phyloP scores from a whole-genome alignment of 345 rosid genomes.

The Aegle marmelos region DNA sequence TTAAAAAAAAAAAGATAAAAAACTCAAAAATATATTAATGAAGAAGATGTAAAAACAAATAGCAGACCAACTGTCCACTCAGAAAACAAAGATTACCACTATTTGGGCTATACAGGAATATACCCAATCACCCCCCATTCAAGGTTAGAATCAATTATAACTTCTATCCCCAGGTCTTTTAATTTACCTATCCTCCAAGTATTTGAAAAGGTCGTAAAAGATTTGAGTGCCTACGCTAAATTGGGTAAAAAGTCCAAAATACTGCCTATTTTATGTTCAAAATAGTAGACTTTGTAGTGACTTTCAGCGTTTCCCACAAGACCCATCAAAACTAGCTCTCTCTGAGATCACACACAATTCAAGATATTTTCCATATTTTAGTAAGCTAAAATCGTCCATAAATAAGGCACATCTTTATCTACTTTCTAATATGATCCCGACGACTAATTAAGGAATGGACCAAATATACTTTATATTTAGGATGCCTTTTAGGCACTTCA shows the following conservation, averaged over 20 bases:
- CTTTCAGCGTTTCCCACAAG: no score
- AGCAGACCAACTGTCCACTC: no score
- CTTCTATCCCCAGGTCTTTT: neutral
- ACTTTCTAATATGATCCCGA: neutral
- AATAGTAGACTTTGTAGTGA: no score
- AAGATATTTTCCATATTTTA: neutral
- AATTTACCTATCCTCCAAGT: neutral
- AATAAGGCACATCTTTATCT: neutral
- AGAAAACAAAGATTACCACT: no score
- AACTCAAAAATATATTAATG: no score
- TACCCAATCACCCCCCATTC: no score
- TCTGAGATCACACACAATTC: neutral
- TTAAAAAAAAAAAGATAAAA: no score
- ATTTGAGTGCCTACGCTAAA: neutral
- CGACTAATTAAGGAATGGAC: neutral
- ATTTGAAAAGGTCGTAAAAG: neutral
- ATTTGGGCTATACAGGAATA: no score
- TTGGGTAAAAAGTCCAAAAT: neutral
- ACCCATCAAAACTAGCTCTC: neutral
- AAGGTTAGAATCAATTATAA: no score
- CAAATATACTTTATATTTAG: neutral
- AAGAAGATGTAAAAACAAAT: no score
- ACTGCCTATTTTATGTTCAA: no score
- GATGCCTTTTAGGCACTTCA: neutral
- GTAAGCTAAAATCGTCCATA: neutral